Base-by-base conservation (phyloP, 108 stramenopile genomes). In the Asterionellopsis glacialis region DNA sequence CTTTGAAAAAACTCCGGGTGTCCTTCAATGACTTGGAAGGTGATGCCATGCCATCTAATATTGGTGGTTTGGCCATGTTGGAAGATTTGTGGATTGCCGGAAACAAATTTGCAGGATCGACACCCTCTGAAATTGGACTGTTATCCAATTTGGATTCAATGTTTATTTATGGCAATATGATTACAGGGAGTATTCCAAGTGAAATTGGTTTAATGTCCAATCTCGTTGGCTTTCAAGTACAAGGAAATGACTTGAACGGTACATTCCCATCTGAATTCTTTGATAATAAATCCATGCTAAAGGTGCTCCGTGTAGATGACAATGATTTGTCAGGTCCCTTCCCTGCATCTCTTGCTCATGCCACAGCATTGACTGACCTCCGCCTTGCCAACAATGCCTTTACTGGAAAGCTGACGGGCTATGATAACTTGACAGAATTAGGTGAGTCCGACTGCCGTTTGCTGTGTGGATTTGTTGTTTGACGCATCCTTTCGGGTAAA, bases 301-400 rank as follows among this genome's bases (percentile, higher is more conserved):
- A 33, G 7, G 33, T 33, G 33, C 33, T 33, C 2, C 33, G 33
- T 33, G 51, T 86, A 10, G 69, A 76, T 53, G 65, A 84, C 55
- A 87, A 90, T 59, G 42, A 49, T 11, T 75, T 94, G 23, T 65
- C 58, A 27, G 93, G 93, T 2, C 60, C 69, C 13, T 80, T 94
- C 43, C 90, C 93, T 10, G 55, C 72, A 27, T 54, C 67, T 19
- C 44, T 80, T 51, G 2, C 33, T 33, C 79, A 90, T 18, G 75
- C 80, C 51, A 59, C 65, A n/a, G 63, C 74, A 26, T 48, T 95
- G 42, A 63, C 78, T 38, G 61, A 82, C 38, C 42, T 91, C 9
- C 33, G 33, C 7, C 7, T 33, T 5, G 2, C 2, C 7, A 33
- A 33, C 33, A 33, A 33, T 33, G 2, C 33, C 33, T 33, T 33